Conservation (phyloP, 768 basidiomycete genomes). For the Trametes cubensis region DNA sequence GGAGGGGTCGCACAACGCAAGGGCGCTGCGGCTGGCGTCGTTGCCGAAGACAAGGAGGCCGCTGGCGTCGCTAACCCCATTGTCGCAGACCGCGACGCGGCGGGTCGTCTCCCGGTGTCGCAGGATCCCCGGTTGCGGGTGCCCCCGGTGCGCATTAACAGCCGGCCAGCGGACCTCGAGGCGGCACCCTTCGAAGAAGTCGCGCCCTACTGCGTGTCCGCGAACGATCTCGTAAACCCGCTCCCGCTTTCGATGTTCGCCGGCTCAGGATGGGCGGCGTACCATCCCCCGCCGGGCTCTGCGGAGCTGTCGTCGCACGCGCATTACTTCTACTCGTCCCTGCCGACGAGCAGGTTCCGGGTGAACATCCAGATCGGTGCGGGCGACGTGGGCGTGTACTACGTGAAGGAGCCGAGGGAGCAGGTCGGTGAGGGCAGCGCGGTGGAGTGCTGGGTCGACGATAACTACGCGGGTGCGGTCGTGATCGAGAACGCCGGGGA, state of each 20-base stretch:
- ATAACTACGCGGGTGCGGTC: constrained; percentile 81
- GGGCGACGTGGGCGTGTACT: constrained; percentile 94
- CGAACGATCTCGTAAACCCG: constrained; percentile 98
- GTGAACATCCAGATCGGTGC: constrained; percentile 84
- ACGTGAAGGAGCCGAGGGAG: constrained; percentile 68
- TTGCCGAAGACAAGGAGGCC: constrained; percentile 34
- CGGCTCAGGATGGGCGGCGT: constrained; percentile 87
- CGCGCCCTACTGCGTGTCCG: constrained; percentile 88
- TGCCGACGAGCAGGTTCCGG: constrained; percentile 79
- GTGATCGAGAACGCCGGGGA: constrained; percentile 79
- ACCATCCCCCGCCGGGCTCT: constrained; percentile 60
- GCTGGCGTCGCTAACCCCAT: constrained; percentile 17
- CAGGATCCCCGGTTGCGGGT: constrained; percentile 49
- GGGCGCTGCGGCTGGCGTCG: constrained; percentile 52
- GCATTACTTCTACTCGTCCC: constrained; percentile 93
- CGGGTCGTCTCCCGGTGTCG: constrained; percentile 15
- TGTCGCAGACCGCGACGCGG: constrained; percentile 22
- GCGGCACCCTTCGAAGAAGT: constrained; percentile 76
- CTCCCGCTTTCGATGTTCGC: constrained; percentile 92
- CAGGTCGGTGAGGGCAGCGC: constrained; percentile 62
- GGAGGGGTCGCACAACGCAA: constrained; percentile 85
- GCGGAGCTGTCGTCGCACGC: constrained; percentile 53
- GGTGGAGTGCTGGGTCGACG: constrained; percentile 97
- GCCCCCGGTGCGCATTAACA: constrained; percentile 73
- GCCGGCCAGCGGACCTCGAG: constrained; percentile 50